Evolutionary conservation across 148 eudicot species (phyloP).

Genomic region (Pharnaceum exiguum): DNA sequence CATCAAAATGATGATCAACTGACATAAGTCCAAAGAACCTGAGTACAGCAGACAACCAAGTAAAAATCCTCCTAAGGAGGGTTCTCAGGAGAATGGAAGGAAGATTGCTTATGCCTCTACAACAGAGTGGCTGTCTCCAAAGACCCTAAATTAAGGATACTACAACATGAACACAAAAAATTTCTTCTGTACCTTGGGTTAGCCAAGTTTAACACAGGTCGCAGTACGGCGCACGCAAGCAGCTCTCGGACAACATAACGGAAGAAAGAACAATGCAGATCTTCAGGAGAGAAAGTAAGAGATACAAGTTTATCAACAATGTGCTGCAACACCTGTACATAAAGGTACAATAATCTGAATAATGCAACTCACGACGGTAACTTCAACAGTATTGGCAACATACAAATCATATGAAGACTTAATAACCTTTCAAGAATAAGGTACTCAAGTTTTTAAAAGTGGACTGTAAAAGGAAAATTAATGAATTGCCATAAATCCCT

Average conservation of each 20-base stretch:
- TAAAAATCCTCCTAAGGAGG: neutral
- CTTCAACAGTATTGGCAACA: neutral
- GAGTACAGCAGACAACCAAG: neutral
- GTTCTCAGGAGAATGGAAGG: neutral
- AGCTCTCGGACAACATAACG: slow-evolving; percentile 76
- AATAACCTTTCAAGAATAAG: too few relatives aligned
- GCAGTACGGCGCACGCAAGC: slow-evolving; percentile 87
- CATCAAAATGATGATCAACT: slow-evolving; percentile 9
- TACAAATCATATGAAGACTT: too few relatives aligned
- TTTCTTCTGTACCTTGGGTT: slow-evolving; percentile 67
- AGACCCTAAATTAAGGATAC: neutral
- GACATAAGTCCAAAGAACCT: neutral
- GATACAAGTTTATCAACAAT: slow-evolving; percentile 79
- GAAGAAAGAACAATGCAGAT: slow-evolving; percentile 84
- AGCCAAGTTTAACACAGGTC: slow-evolving; percentile 82
- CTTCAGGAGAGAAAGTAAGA: slow-evolving; percentile 65
- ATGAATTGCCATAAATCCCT: too few relatives aligned
- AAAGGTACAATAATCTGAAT: slow-evolving; percentile 8
- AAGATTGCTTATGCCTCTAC: neutral
- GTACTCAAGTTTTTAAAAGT: too few relatives aligned
- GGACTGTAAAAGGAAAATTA: too few relatives aligned
- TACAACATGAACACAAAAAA: slow-evolving; percentile 9
- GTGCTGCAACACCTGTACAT: slow-evolving; percentile 90
- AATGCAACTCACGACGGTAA: neutral
- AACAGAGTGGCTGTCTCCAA: neutral